phyloP scores from a whole-genome alignment of 2,329 filamentous ascomycete species.

The Microdochium bolleyi region DNA sequence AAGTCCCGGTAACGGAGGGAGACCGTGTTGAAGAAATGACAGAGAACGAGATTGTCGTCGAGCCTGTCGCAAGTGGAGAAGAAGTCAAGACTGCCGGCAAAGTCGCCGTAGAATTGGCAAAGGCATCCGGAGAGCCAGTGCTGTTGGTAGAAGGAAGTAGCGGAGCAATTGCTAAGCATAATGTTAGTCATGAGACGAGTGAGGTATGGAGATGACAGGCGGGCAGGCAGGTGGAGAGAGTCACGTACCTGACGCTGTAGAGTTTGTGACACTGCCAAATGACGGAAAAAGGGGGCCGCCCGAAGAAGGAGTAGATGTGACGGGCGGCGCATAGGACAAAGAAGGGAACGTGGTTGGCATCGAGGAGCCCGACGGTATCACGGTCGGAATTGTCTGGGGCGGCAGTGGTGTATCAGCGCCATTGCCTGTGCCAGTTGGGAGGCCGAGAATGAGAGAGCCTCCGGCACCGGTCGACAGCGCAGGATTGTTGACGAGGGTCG shows the following conservation, averaged over 20 bases:
- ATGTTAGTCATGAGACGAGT: background rate
- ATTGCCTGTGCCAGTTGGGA: conserved; percentile 10
- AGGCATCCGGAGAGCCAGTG: background rate
- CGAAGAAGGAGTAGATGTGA: conserved; percentile 22
- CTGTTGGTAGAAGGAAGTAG: background rate
- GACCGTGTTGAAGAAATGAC: background rate
- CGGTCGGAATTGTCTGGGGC: conserved; percentile 16
- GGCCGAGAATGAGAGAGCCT: background rate
- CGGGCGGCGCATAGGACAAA: conserved; percentile 19
- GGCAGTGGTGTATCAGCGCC: conserved; percentile 7
- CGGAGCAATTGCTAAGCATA: background rate
- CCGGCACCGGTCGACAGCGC: background rate
- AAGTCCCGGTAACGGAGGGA: conserved; percentile 1
- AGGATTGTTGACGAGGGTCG: conserved; percentile 25
- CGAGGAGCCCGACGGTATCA: conserved; percentile 18
- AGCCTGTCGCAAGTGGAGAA: conserved; percentile 2
- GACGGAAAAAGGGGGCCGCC: conserved; percentile 17
- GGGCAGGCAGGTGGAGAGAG: background rate
- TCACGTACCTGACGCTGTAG: conserved; percentile 12
- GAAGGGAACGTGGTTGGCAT: conserved; percentile 22
- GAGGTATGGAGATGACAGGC: background rate
- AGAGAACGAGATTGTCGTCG: conserved; percentile 10
- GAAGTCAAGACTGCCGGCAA: conserved; percentile 6
- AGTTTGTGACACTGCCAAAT: conserved; percentile 16
- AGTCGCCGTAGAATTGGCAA: conserved; percentile 1